phyloP scores from a whole-genome alignment of 1,139 yeast species.

The Taphrina wiesneri region DNA sequence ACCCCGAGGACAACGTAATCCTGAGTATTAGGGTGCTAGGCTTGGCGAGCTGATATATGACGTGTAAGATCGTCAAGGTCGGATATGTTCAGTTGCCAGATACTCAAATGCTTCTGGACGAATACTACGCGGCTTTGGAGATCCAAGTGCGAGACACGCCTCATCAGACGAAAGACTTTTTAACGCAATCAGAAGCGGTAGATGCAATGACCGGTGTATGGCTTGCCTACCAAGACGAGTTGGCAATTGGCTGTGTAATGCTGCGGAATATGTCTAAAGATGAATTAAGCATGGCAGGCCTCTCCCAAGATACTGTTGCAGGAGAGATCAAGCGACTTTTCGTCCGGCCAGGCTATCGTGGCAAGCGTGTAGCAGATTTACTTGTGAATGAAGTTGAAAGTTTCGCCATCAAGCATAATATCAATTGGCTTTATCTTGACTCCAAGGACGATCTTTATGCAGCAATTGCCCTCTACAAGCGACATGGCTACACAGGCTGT shows the following conservation, averaged over 20 bases:
- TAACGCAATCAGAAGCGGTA: not conserved
- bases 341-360: conserved; percentile 17
- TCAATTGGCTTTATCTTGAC: conserved; percentile 23
- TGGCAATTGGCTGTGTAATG: conserved; percentile 19
- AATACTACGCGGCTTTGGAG: conserved; percentile 19
- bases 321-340: conserved; percentile 28
- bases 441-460: conserved; percentile 18
- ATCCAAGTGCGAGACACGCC: conserved; percentile 28
- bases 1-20: not conserved
- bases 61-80: not conserved
- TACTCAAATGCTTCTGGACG: conserved; percentile 7
- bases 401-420: not conserved
- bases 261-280: conserved; percentile 3
- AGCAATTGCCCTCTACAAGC: conserved; percentile 15
- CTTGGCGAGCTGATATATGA: not conserved
- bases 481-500: conserved; percentile 24
- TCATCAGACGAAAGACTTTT: not conserved
- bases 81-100: not conserved
- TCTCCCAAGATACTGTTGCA: not conserved
- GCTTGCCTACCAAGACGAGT: conserved; percentile 14
- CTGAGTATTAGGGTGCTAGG: no score
- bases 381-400: conserved; percentile 18
- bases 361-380: conserved; percentile 10
- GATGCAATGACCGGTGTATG: conserved; percentile 9
- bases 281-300: not conserved